These are phyloP conservation scores for Buxus sempervirens DNA, from an alignment of 164 flowering plant genomes.

Conservation along the genomic window DNA sequence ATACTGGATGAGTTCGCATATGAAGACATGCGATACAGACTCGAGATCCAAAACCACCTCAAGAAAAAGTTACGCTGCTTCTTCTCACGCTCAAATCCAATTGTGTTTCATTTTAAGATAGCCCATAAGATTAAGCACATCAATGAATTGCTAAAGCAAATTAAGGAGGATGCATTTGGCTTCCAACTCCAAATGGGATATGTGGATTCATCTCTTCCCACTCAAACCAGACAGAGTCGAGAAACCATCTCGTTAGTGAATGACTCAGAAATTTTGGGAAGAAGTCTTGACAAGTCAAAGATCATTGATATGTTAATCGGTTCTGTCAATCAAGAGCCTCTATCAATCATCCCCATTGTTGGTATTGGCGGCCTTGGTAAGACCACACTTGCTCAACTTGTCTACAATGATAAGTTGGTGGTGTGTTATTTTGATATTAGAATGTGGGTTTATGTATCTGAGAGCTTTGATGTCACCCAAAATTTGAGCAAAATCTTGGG, in stretches of 20 bases:
- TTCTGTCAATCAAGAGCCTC: not conserved
- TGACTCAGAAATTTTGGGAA: slow-evolving; percentile 1
- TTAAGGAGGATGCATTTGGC: not conserved
- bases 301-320: not conserved
- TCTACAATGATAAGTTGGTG: slow-evolving; percentile 7
- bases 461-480: not conserved
- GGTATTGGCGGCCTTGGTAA: slow-evolving; percentile 18
- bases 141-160: not conserved
- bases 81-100: not conserved
- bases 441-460: slow-evolving; percentile 9
- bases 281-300: slow-evolving; percentile 1
- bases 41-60: not conserved
- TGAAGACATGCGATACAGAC: not conserved
- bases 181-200: not conserved
- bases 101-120: not conserved
- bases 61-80: slow-evolving; percentile 3
- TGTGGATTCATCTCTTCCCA: too few species aligned
- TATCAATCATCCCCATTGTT: slow-evolving; percentile 3
- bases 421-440: not conserved
- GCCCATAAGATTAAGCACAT: slow-evolving; percentile 1
- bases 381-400: slow-evolving; percentile 13
- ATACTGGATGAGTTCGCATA: too few species aligned
- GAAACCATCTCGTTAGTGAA: slow-evolving; percentile 2
- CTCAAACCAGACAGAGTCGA: not conserved
- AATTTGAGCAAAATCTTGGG: not conserved